Percentiles rank a stretch among this genome's conserved stretches.
These are phyloP conservation scores for Vitis cinerea DNA, from an alignment of 164 flowering plant species.

Conservation along the genomic window DNA sequence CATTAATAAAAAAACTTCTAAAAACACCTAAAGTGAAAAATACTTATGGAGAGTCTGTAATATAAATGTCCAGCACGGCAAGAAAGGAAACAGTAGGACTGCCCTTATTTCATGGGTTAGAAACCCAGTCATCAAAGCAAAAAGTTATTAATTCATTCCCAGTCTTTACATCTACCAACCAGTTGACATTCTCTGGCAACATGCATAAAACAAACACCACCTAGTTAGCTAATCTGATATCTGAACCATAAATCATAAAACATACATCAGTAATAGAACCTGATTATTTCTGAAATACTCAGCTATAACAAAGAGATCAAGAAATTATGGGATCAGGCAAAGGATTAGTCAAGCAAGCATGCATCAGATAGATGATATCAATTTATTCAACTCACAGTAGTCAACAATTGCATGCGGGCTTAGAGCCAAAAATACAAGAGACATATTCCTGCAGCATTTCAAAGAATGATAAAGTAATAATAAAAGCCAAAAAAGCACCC, in stretches of 20 bases:
- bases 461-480: conserved; percentile 8
- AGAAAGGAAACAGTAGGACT: background rate
- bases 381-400: conserved; percentile 8
- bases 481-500: conserved; percentile 12
- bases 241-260: background rate
- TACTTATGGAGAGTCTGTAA: too few relatives aligned
- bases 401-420: conserved; percentile 15
- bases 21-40: too few relatives aligned
- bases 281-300: too few relatives aligned
- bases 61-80: background rate
- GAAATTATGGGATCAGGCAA: background rate
- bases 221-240: background rate
- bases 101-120: background rate
- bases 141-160: background rate
- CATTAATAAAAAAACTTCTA: too few relatives aligned
- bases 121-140: background rate
- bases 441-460: conserved; percentile 6
- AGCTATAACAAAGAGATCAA: too few relatives aligned
- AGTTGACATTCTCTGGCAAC: background rate
- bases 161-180: background rate
- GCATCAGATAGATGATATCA: conserved; percentile 2
- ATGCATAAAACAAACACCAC: background rate
- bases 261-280: conserved; percentile 11
- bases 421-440: conserved; percentile 3
- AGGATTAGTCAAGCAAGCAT: conserved; percentile 14